Percentiles rank a stretch among this genome's conserved stretches.
Evolutionary conservation across 2,329 filamentous ascomycete species (phyloP).

Genomic region (Fusarium verticillioides): DNA sequence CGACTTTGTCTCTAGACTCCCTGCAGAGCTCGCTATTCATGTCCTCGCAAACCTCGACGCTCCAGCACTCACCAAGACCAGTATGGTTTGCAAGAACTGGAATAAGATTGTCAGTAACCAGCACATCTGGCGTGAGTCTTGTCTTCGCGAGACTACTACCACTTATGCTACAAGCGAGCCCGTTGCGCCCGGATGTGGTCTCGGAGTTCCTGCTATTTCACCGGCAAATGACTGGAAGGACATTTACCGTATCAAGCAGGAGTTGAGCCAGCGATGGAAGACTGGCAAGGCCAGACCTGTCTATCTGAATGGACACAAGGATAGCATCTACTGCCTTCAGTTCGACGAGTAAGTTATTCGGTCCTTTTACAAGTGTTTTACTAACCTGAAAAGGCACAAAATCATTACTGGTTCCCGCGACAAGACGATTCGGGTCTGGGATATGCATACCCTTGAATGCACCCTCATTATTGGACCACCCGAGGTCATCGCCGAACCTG

Average conservation of each 20-base stretch:
- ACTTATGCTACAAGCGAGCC: constrained; percentile 69
- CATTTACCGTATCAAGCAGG: constrained; percentile 81
- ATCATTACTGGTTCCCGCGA: constrained; percentile 97
- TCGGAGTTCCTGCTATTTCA: constrained; percentile 65
- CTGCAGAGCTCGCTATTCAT: constrained; percentile 68
- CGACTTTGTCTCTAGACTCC: constrained; percentile 68
- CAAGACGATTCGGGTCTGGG: constrained; percentile 95
- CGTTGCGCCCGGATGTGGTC: constrained; percentile 63
- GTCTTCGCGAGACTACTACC: constrained; percentile 68
- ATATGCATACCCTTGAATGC: constrained; percentile 89
- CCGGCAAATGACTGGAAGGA: constrained; percentile 84
- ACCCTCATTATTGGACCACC: constrained; percentile 86
- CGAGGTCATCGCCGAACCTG: constrained; percentile 65
- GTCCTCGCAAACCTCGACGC: constrained; percentile 68
- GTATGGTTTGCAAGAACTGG: constrained; percentile 65
- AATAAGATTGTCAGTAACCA: constrained; percentile 59
- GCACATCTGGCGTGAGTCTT: constrained; percentile 73
- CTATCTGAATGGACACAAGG: constrained; percentile 91
- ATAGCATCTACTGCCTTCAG: constrained; percentile 97
- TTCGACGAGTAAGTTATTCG: constrained; percentile 85
- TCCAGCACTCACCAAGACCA: constrained; percentile 59
- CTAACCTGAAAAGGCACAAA: constrained; percentile 73
- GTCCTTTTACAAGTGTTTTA: not conserved
- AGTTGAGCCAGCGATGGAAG: constrained; percentile 83
- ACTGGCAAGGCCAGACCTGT: constrained; percentile 81